Evolutionary conservation across 345 rosid species (phyloP).

Genomic region (Trapa bicornis): DNA sequence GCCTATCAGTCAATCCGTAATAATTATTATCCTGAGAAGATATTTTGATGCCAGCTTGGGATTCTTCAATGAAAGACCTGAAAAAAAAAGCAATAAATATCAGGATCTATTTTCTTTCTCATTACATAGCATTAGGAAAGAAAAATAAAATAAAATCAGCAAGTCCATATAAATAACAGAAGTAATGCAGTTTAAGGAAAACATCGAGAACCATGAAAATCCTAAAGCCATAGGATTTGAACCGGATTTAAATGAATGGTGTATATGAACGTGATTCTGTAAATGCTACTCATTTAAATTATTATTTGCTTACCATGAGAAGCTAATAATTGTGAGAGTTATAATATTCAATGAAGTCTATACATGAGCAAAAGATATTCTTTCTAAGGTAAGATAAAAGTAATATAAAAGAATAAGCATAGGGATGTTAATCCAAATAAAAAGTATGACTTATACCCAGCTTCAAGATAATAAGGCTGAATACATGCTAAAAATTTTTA

Average conservation of each 20-base stretch:
- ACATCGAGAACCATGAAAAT: background rate
- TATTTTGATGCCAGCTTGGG: conserved; percentile 92
- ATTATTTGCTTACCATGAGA: background rate
- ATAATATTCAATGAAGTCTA: background rate
- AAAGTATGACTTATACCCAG: background rate
- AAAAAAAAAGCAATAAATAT: conserved; percentile 11
- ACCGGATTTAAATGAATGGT: background rate
- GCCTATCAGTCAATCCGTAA: conserved; percentile 85
- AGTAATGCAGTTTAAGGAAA: background rate
- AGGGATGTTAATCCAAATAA: background rate
- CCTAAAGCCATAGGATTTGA: background rate
- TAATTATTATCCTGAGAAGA: conserved; percentile 80
- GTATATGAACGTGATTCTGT: too few relatives aligned
- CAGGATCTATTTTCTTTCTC: conserved; percentile 10
- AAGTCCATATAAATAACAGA: background rate
- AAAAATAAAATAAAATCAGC: background rate
- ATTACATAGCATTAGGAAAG: background rate
- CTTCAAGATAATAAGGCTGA: background rate
- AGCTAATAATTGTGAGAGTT: background rate
- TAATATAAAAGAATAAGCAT: background rate
- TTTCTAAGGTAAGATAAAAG: background rate
- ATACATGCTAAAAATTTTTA: background rate
- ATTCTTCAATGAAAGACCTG: conserved; percentile 95
- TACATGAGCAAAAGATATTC: background rate
- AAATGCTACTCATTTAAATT: too few relatives aligned